Conservation (phyloP, 371 early-diverging fungal species). For the Mucor plumbeus region DNA sequence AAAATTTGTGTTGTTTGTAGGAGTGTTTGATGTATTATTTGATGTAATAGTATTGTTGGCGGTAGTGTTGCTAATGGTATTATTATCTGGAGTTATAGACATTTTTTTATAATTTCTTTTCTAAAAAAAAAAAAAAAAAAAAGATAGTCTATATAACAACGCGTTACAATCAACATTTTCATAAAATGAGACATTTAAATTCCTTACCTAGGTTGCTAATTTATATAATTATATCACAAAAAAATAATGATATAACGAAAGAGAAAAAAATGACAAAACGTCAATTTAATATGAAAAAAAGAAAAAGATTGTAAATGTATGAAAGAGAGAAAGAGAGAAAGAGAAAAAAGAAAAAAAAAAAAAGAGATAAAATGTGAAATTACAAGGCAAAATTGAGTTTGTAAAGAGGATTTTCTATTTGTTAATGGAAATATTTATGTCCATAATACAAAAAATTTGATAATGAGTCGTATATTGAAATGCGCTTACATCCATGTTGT, state of each 20-base stretch:
- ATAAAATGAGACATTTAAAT: not conserved
- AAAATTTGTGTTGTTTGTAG: not conserved
- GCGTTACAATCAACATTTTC: not conserved
- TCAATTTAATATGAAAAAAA: not conserved
- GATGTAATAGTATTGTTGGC: not conserved
- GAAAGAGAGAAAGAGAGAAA: not conserved
- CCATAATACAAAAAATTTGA: no score
- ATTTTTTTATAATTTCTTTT: not conserved
- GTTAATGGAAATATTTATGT: not conserved
- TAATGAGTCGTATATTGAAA: not conserved
- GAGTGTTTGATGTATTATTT: not conserved
- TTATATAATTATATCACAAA: not conserved
- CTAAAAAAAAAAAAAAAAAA: no score
- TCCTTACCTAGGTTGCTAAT: not conserved
- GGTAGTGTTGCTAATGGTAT: not conserved
- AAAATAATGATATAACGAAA: not conserved
- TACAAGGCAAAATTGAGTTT: not conserved
- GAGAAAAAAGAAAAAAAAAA: slow-evolving; percentile 2
- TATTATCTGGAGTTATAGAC: not conserved
- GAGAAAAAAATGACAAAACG: not conserved
- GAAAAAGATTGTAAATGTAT: not conserved
- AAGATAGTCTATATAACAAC: not conserved
- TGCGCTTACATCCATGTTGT: not conserved
- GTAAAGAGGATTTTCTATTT: not conserved
- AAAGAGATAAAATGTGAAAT: not conserved